Evolutionary conservation across 305 asterid species (phyloP).

Genomic region (Fraxinus ornus): DNA sequence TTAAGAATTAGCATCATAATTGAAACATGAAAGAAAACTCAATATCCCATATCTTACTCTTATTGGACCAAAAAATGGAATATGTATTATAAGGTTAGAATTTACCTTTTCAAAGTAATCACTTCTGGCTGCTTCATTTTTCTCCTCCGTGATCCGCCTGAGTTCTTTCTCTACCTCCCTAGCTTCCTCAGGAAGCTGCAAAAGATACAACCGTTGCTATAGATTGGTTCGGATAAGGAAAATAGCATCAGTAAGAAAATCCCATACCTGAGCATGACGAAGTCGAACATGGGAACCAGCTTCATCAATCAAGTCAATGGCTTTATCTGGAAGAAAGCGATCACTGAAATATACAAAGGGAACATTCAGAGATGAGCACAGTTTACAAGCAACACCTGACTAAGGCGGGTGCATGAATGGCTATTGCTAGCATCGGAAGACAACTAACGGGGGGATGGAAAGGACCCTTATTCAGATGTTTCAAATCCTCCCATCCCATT

Average conservation of each 20-base stretch:
- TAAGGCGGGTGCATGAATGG: background rate
- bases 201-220: constrained; percentile 21
- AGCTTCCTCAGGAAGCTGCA: constrained; percentile 97
- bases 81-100: background rate
- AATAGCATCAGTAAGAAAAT: constrained; percentile 21
- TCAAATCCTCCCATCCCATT: background rate
- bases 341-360: constrained; percentile 55
- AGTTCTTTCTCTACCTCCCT: constrained; percentile 96
- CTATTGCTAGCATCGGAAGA: background rate
- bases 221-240: background rate
- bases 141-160: constrained; percentile 90
- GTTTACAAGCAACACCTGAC: background rate
- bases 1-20: background rate
- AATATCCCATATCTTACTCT: background rate
- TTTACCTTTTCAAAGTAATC: constrained; percentile 90
- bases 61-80: background rate
- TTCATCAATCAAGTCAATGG: constrained; percentile 96
- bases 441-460: background rate
- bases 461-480: background rate
- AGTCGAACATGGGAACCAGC: constrained; percentile 99
- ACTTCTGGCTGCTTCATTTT: constrained; percentile 87
- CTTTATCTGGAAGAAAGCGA: constrained; percentile 97
- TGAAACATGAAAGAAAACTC: background rate
- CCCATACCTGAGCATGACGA: constrained; percentile 87
- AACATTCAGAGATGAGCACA: constrained; percentile 8